Conservation (phyloP, 2,329 filamentous ascomycete genomes). For the Neofusicoccum sp. region DNA sequence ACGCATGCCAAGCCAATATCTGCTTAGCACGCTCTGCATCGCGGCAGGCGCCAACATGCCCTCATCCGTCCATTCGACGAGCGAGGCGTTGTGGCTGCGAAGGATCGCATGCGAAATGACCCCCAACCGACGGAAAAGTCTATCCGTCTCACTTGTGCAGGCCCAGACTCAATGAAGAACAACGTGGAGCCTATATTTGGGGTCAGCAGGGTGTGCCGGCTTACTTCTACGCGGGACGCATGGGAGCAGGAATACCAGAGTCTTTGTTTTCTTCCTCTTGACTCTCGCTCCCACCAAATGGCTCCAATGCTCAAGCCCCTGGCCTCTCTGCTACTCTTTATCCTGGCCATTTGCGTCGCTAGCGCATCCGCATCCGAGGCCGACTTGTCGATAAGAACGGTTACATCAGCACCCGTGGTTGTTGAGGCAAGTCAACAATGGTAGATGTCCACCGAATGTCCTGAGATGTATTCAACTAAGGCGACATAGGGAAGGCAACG, state of each 20-base stretch:
- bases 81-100: not conserved
- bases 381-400: not conserved
- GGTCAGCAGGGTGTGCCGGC: not conserved
- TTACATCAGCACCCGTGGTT: not conserved
- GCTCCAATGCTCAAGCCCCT: not conserved
- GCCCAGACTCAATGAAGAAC: too few relatives aligned
- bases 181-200: too few relatives aligned
- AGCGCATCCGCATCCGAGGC: not conserved
- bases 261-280: not conserved
- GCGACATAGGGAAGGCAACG: conserved; percentile 28
- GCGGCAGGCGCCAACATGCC: not conserved
- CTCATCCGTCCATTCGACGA: not conserved
- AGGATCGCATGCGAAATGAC: not conserved
- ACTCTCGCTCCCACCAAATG: not conserved
- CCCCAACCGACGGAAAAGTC: not conserved
- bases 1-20: not conserved
- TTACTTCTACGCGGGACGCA: not conserved
- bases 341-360: not conserved
- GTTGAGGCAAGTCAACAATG: not conserved
- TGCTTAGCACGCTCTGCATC: not conserved
- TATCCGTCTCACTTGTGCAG: too few relatives aligned
- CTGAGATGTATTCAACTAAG: not conserved
- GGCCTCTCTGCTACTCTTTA: not conserved
- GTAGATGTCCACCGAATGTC: not conserved
- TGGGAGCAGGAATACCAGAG: not conserved